Base-by-base conservation (phyloP, 345 rosid genomes). In the Eucalyptus dawsonii region DNA sequence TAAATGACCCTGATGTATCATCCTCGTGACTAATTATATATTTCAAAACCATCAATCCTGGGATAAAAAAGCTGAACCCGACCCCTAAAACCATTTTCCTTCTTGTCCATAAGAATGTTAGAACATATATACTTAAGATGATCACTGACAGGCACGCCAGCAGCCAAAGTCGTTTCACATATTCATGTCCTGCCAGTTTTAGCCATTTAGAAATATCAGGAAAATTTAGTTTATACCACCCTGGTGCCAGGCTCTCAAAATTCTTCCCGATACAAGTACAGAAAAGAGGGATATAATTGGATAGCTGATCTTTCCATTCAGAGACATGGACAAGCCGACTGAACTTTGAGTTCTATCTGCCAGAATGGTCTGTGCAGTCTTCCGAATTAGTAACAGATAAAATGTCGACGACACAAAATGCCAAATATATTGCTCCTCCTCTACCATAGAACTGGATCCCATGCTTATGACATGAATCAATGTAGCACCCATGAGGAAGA, bases 401-500 rank as follows among this genome's bases (percentile, higher is more conserved):
- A 90, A 93, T 29, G 99, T 94, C 2, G 96, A 93, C 86, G 90
- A 87, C 92, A 96, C 50, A 92, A 96, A 97, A 94, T 95, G 95
- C 99, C 99, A 97, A 89, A 95, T 92, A 90, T 96, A 97, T 89
- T 97, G 99, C 94, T 97, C 99, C 92, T 97, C 99, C 92, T 97
- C 99, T 83, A 97, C 97, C 99, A 97, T 94, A 58, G 99, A 97
- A 96, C 99, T 97, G 51, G 99, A 97, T 91, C 94, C 94, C 99
- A 97, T 97, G 91, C 97, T 94, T 90, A 94, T 80, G 89, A 93
- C 93, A 91, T 95, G 91, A 56, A 95, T 92, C 89, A 96, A 88
- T 87, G 95, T 87, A 89, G 92, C 92, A 87, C 93, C 91, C 60
- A 93, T 44, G 87, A 94, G 90, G 90, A 94, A 96, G 87, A 81